These are phyloP conservation scores for Kazachstania taianensis DNA, from an alignment of 805 yeast genomes.

Conservation along the genomic window DNA sequence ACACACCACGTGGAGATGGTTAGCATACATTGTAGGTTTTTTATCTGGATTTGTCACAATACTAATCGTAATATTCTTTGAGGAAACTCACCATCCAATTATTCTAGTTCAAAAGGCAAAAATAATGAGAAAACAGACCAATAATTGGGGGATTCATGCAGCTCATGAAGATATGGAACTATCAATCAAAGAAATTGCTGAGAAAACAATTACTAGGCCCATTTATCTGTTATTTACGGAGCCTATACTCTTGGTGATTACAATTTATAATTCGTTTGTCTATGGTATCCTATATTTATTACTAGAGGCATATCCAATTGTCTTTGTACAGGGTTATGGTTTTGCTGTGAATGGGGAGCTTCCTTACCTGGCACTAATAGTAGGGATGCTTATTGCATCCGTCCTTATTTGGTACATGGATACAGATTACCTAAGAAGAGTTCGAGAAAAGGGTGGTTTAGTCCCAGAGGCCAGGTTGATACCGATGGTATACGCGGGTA, in stretches of 20 bases:
- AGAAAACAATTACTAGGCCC: constrained; percentile 60
- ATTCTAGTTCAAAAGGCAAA: constrained; percentile 55
- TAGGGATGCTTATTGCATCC: constrained; percentile 61
- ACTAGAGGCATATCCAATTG: constrained; percentile 66
- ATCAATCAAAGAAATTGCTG: constrained; percentile 47
- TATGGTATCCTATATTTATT: constrained; percentile 71
- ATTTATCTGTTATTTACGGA: constrained; percentile 54
- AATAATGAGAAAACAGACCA: constrained; percentile 52
- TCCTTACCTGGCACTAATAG: constrained; percentile 68
- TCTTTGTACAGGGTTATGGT: constrained; percentile 53
- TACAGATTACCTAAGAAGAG: constrained; percentile 36
- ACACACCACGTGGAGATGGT: constrained; percentile 78
- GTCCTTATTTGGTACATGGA: constrained; percentile 43
- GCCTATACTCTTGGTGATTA: constrained; percentile 59
- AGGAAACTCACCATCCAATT: constrained; percentile 67
- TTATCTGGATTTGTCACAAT: constrained; percentile 35
- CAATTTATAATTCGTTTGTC: constrained; percentile 67
- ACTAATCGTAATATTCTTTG: constrained; percentile 33
- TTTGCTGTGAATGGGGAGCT: constrained; percentile 45
- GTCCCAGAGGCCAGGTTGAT: constrained; percentile 75
- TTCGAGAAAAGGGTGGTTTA: constrained; percentile 42
- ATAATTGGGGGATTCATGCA: constrained; percentile 78
- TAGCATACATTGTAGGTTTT: constrained; percentile 60
- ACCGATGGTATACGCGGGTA: constrained; percentile 62
- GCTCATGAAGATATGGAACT: constrained; percentile 59